Conservation (phyloP, 2,329 filamentous ascomycete species). For the Aureobasidium pullulans region DNA sequence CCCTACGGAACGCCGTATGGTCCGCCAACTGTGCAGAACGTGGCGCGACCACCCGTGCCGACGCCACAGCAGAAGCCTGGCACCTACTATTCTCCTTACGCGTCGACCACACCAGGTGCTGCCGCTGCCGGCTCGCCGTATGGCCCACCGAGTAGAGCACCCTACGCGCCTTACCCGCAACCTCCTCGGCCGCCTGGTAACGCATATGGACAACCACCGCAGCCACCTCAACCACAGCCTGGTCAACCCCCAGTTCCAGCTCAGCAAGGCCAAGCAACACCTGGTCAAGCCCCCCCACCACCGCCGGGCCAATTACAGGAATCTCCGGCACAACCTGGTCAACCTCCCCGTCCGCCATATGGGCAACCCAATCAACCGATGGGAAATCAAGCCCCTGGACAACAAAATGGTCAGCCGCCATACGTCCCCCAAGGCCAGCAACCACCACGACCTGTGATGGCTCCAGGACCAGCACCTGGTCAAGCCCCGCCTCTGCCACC, state of each 20-base stretch:
- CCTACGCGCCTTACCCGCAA: constrained; percentile 14
- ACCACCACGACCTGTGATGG: constrained; percentile 6
- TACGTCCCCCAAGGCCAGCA: background rate
- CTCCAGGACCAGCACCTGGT: background rate
- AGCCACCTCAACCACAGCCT: background rate
- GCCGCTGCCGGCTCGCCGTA: constrained; percentile 15
- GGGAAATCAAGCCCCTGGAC: background rate
- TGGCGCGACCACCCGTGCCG: constrained; percentile 12
- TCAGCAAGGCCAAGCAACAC: background rate
- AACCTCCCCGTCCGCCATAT: background rate
- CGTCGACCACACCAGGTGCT: constrained; percentile 16
- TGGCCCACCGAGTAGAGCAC: constrained; percentile 15
- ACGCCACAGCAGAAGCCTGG: constrained; percentile 16
- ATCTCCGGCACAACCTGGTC: background rate
- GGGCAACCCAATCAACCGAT: background rate
- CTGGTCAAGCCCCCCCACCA: background rate
- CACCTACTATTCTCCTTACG: constrained; percentile 19
- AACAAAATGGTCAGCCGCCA: constrained; percentile 1
- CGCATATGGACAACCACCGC: background rate
- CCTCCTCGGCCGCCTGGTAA: background rate
- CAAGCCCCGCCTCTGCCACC: constrained; percentile 7
- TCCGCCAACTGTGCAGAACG: constrained; percentile 14
- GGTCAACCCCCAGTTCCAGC: constrained; percentile 2
- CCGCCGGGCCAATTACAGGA: background rate
- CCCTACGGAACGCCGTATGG: constrained; percentile 18